Evolutionary conservation across 2,329 filamentous ascomycete genomes (phyloP), one percentile per base, ranked within the genome.

Genomic region (Peltaster fructicola): DNA sequence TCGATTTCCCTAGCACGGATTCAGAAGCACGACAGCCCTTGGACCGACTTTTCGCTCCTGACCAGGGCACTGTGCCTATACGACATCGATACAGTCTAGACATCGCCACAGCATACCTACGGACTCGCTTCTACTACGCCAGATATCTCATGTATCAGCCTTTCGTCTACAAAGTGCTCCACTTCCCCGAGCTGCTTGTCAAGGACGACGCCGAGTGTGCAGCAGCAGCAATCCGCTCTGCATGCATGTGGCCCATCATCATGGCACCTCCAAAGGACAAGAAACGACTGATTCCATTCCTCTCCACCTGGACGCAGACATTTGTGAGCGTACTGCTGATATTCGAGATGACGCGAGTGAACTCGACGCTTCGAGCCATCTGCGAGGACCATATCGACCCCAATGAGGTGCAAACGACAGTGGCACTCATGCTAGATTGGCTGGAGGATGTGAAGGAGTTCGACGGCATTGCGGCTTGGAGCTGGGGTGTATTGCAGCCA

Each of bases 251-350:
- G 68, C 68, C 68, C 1, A 52, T 73, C 13, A 54, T 59, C 12
- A 58, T 71, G 48, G 60, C 63, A 6, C 67, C 68, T 0, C 56
- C 62, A 1, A 62, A 61, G 32, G 52, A 59, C 26, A 61, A 61
- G 41, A 73, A 73, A 44, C 51, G 67, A 17, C 52, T 73, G 4
- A 48, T 73, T 1, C 67, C 68, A 1, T 61, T 63, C 28, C 38
- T 65, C 2, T 72, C 69, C 39, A 65, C 67, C 26, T 73, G 68
- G 61, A 66, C 65, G 6, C 66, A 72, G 34, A 69, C 68, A 31
- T 54, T 73, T 20, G 53, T 73, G 21, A 62, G 62, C 3, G 61
- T 70, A 13, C 48, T 73, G 13, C 37, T 73, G 22, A 51, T 73
- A 10, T 39, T 73, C 17, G 60, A 66, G 20, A 50, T 71, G 33